Evolutionary conservation across 1,139 yeast genomes (phyloP).

Genomic region (Lodderomyces beijingensis): DNA sequence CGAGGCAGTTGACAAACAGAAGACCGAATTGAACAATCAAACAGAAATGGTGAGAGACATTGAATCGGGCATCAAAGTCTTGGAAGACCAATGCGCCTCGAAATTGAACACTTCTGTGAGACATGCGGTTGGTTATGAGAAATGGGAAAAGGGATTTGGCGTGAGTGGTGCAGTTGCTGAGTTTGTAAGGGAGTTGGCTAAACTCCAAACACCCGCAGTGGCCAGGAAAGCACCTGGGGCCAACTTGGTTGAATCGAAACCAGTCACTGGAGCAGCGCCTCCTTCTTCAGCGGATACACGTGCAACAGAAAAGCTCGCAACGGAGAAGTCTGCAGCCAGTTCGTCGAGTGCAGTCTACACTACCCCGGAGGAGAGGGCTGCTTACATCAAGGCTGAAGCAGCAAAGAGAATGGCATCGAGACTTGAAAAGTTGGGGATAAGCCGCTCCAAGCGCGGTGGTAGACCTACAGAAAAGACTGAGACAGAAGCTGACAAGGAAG

Average conservation of each 20-base stretch:
- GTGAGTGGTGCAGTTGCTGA: constrained; percentile 58
- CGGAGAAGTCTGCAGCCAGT: background rate
- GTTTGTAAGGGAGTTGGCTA: constrained; percentile 51
- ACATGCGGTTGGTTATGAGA: constrained; percentile 54
- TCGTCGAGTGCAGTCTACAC: constrained; percentile 17
- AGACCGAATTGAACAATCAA: constrained; percentile 52
- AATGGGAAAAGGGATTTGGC: constrained; percentile 87
- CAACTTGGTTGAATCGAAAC: background rate
- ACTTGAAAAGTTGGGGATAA: constrained; percentile 77
- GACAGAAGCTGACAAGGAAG: background rate
- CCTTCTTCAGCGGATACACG: constrained; percentile 1
- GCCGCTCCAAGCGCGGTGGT: constrained; percentile 8
- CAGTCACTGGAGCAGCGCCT: background rate
- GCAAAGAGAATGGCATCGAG: constrained; percentile 86
- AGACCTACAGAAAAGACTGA: constrained; percentile 3
- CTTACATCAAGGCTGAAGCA: constrained; percentile 86
- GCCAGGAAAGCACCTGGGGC: background rate
- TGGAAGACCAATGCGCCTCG: constrained; percentile 58
- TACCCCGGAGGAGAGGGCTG: constrained; percentile 67
- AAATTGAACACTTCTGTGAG: constrained; percentile 41
- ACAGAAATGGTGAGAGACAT: constrained; percentile 65
- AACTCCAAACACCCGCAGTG: constrained; percentile 1
- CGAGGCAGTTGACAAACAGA: constrained; percentile 51
- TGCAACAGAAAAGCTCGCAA: background rate
- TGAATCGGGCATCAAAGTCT: constrained; percentile 64